Evolutionary conservation across 2,329 filamentous ascomycete species (phyloP).

Genomic region (Fusarium dlaminii): DNA sequence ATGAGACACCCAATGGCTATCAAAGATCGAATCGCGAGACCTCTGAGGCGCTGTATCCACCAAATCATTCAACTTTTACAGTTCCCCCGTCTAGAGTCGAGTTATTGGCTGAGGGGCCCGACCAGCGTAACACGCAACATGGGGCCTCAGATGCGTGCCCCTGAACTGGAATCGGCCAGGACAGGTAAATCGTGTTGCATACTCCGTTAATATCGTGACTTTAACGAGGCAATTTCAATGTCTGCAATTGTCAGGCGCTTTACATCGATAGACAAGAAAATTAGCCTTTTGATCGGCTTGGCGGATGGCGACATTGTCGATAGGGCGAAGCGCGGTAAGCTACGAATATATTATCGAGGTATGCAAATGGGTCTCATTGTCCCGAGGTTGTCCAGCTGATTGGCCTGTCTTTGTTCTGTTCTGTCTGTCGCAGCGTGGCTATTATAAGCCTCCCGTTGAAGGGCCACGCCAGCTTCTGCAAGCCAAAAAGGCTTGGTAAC

Average conservation of each 20-base stretch:
- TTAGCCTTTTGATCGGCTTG: slow-evolving; percentile 28
- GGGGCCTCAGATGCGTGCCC: slow-evolving; percentile 29
- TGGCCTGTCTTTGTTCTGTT: slow-evolving; percentile 6
- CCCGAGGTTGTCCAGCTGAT: neutral
- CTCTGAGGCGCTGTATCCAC: neutral
- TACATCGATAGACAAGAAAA: slow-evolving; percentile 27
- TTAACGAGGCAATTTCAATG: slow-evolving; percentile 24
- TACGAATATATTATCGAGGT: slow-evolving; percentile 4
- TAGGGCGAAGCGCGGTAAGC: slow-evolving; percentile 34
- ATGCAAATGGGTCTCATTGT: slow-evolving; percentile 8
- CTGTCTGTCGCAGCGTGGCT: neutral
- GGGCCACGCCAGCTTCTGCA: slow-evolving; percentile 13
- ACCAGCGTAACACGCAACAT: slow-evolving; percentile 28
- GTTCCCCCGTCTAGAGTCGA: neutral
- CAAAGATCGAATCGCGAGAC: slow-evolving; percentile 23
- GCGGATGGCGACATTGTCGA: slow-evolving; percentile 35
- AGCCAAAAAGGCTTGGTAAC: neutral
- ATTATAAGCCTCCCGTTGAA: neutral
- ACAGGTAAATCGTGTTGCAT: neutral
- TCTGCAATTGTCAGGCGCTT: slow-evolving; percentile 19
- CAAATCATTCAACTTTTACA: neutral
- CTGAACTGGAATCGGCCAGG: slow-evolving; percentile 30
- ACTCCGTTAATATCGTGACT: slow-evolving; percentile 5
- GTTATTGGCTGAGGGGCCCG: slow-evolving; percentile 12
- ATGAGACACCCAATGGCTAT: slow-evolving; percentile 5